phyloP scores from a whole-genome alignment of 176 grass and related monocot genomes.

The Aegilops bicornis region DNA sequence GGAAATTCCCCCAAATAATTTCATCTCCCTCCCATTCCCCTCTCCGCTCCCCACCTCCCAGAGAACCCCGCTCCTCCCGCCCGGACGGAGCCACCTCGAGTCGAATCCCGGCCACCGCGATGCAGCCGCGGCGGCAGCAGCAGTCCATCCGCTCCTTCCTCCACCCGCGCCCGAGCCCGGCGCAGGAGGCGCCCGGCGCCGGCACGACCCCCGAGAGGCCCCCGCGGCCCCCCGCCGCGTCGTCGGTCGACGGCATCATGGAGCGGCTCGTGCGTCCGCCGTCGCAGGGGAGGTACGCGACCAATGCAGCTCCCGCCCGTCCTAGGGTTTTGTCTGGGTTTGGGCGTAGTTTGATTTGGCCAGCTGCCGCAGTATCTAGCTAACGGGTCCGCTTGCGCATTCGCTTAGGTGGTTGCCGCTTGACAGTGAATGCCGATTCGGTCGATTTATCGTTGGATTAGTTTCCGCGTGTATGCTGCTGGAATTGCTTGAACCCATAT shows the following conservation, averaged over 20 bases:
- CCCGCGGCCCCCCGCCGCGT: constrained; percentile 28
- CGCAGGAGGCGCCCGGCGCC: constrained; percentile 36
- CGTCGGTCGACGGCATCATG: constrained; percentile 60
- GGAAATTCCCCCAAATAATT: constrained; percentile 11
- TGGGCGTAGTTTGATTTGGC: neutral
- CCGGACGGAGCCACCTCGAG: neutral
- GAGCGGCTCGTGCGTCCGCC: constrained; percentile 48
- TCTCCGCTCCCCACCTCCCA: neutral
- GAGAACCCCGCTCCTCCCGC: neutral
- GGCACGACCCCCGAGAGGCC: constrained; percentile 63
- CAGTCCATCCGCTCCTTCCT: constrained; percentile 87
- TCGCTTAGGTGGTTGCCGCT: neutral
- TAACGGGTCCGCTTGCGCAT: neutral
- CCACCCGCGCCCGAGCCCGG: constrained; percentile 12
- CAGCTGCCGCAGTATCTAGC: neutral
- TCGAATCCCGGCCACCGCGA: neutral
- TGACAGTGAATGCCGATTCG: neutral
- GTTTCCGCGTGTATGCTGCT: neutral
- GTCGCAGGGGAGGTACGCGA: constrained; percentile 20
- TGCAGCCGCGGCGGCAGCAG: constrained; percentile 51
- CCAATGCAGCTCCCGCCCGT: neutral
- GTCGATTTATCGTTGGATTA: neutral
- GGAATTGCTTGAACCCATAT: neutral
- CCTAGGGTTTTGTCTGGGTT: constrained; percentile 39
- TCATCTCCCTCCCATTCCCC: neutral